These are phyloP conservation scores for Crucihimalaya himalaica DNA, from an alignment of 345 rosid species.

Conservation along the genomic window DNA sequence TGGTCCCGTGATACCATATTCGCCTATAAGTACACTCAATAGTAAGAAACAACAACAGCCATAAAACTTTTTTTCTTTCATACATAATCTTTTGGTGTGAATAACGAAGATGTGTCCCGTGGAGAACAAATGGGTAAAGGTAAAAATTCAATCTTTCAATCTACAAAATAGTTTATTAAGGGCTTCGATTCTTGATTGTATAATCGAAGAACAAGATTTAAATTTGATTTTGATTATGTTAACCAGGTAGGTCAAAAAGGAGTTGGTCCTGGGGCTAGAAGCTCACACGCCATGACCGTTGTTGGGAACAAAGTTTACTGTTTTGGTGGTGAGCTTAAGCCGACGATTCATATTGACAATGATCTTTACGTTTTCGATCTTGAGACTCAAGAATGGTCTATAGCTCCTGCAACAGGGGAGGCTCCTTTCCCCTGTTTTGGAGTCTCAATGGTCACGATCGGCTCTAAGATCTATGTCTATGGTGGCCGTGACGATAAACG, in stretches of 20 bases:
- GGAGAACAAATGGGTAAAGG: conserved; percentile 35
- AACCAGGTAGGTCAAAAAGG: conserved; percentile 37
- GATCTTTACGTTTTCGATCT: conserved; percentile 40
- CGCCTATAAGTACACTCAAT: conserved; percentile 14
- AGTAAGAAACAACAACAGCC: background rate
- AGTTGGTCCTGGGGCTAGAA: conserved; percentile 38
- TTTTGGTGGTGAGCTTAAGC: conserved; percentile 45
- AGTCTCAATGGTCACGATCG: conserved; percentile 37
- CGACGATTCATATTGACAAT: conserved; percentile 40
- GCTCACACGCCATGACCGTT: conserved; percentile 40
- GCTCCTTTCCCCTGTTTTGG: conserved; percentile 42
- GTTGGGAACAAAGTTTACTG: conserved; percentile 39
- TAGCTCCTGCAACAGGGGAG: conserved; percentile 32
- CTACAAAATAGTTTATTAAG: no score
- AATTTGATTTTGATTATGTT: background rate
- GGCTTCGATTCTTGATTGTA: background rate
- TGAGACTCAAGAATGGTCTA: conserved; percentile 36
- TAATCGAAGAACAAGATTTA: no score
- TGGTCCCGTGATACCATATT: background rate
- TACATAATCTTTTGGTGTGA: background rate
- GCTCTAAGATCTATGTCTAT: conserved; percentile 33
- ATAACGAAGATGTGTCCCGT: conserved; percentile 29
- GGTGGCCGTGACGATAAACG: conserved; percentile 40
- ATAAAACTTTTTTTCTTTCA: background rate
- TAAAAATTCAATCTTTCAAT: no score